These are phyloP conservation scores for Ehretia macrophylla DNA, from an alignment of 257 asterid species.

Conservation along the genomic window DNA sequence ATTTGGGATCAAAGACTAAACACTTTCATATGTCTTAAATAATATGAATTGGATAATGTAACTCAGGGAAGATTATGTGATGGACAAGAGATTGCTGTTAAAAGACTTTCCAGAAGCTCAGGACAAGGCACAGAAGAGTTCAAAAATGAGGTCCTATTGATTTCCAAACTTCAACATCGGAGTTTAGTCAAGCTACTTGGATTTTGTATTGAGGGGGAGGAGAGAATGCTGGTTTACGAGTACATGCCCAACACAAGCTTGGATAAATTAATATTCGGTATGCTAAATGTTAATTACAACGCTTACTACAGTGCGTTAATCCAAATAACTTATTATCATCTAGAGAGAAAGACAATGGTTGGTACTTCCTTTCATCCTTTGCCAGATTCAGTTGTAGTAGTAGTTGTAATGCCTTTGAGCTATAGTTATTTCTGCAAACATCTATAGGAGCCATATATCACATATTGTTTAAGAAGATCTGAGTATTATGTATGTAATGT, in stretches of 20 bases:
- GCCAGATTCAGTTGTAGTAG: not conserved
- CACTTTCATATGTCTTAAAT: not conserved
- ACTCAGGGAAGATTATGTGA: conserved; percentile 1
- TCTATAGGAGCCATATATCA: too few relatives aligned
- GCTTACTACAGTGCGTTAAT: not conserved
- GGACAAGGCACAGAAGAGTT: conserved; percentile 26
- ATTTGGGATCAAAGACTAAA: not conserved
- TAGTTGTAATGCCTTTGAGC: too few relatives aligned
- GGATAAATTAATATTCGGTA: conserved; percentile 9
- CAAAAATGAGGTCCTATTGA: conserved; percentile 26
- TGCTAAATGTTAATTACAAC: not conserved
- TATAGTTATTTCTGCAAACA: too few relatives aligned
- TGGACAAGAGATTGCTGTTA: conserved; percentile 13
- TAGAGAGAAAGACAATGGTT: too few relatives aligned
- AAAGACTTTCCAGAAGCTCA: conserved; percentile 12
- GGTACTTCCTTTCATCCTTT: not conserved
- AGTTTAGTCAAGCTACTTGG: conserved; percentile 15
- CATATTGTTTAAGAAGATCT: too few relatives aligned
- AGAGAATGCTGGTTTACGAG: conserved; percentile 10
- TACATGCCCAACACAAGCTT: conserved; percentile 17
- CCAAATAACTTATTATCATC: too few relatives aligned
- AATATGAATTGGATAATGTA: not conserved
- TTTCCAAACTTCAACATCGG: conserved; percentile 14
- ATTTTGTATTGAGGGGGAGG: conserved; percentile 10
- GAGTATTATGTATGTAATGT: too few relatives aligned